These are phyloP conservation scores for Escovopsis sp. DNA, from an alignment of 2,329 filamentous ascomycete species.

Conservation along the genomic window DNA sequence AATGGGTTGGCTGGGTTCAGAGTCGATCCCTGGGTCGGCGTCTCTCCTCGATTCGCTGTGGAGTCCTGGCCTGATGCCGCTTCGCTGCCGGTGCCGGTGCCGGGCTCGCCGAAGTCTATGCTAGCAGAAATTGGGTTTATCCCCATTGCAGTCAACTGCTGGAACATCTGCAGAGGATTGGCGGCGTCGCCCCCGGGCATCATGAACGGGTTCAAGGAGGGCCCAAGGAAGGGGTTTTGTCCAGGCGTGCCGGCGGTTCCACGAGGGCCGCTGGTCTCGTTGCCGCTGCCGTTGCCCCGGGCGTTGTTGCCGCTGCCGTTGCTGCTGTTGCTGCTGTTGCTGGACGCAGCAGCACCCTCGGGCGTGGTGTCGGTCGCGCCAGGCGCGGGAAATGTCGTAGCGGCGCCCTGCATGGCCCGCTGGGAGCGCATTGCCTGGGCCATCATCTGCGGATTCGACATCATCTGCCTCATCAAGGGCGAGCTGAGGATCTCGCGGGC, in stretches of 20 bases:
- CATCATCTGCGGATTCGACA: conserved; percentile 79
- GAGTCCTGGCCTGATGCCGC: conserved; percentile 13
- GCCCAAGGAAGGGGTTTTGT: conserved; percentile 29
- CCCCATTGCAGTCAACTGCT: conserved; percentile 15
- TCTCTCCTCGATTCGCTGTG: conserved; percentile 11
- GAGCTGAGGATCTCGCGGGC: conserved; percentile 78
- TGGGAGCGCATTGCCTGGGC: conserved; percentile 74
- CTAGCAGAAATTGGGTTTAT: conserved; percentile 22
- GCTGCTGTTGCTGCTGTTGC: conserved; percentile 12
- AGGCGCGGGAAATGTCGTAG: conserved; percentile 67
- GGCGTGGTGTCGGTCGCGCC: conserved; percentile 81
- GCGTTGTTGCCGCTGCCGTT: background rate
- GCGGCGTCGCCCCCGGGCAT: conserved; percentile 10
- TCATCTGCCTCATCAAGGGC: conserved; percentile 78
- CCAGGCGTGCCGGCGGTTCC: conserved; percentile 7
- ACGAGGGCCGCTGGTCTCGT: conserved; percentile 10
- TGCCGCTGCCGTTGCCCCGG: conserved; percentile 8
- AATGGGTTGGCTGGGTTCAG: conserved; percentile 45
- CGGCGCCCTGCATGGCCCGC: conserved; percentile 47
- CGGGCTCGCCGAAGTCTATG: conserved; percentile 11
- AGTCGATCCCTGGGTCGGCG: conserved; percentile 10
- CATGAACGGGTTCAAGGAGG: conserved; percentile 16
- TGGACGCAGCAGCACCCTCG: conserved; percentile 25
- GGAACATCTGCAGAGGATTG: conserved; percentile 15
- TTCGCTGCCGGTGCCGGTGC: conserved; percentile 15